Conservation (phyloP, 768 basidiomycete genomes). For the Paxillus involutus region DNA sequence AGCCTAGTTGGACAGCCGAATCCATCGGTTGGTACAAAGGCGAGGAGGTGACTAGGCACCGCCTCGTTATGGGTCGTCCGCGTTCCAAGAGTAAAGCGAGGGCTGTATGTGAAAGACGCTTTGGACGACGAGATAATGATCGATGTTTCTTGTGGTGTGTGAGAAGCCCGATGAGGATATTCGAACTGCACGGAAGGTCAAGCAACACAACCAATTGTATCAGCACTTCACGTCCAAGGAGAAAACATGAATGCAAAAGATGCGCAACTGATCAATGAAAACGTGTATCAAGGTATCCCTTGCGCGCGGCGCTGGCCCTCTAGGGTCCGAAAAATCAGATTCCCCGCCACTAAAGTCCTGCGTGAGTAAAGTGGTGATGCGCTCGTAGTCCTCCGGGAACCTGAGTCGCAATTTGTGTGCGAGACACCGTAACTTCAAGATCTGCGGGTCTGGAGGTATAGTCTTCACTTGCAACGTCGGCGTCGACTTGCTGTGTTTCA, state of each 20-base stretch:
- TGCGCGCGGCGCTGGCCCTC: conserved; percentile 31
- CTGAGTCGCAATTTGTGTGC: conserved; percentile 55
- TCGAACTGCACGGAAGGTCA: conserved; percentile 54
- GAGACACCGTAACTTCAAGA: conserved; percentile 51
- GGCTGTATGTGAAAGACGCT: conserved; percentile 74
- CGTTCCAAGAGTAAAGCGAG: conserved; percentile 79
- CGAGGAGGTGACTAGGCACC: conserved; percentile 78
- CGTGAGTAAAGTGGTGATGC: conserved; percentile 30
- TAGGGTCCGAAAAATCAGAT: conserved; percentile 34
- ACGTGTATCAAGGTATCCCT: conserved; percentile 38
- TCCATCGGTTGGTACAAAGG: conserved; percentile 85
- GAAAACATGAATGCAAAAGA: background rate
- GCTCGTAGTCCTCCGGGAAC: conserved; percentile 52
- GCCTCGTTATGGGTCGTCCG: conserved; percentile 70
- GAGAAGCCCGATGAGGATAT: conserved; percentile 84
- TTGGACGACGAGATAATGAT: conserved; percentile 36
- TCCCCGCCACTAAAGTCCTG: conserved; percentile 35
- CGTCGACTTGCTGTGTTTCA: conserved; percentile 48
- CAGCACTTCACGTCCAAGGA: background rate
- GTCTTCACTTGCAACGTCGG: conserved; percentile 41
- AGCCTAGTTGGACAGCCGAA: conserved; percentile 67
- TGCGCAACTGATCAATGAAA: conserved; percentile 46
- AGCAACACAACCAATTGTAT: conserved; percentile 2
- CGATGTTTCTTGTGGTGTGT: conserved; percentile 60
- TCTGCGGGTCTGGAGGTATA: conserved; percentile 45